Evolutionary conservation across 176 grass and related monocot genomes (phyloP).

Genomic region (Triticum aestivum): DNA sequence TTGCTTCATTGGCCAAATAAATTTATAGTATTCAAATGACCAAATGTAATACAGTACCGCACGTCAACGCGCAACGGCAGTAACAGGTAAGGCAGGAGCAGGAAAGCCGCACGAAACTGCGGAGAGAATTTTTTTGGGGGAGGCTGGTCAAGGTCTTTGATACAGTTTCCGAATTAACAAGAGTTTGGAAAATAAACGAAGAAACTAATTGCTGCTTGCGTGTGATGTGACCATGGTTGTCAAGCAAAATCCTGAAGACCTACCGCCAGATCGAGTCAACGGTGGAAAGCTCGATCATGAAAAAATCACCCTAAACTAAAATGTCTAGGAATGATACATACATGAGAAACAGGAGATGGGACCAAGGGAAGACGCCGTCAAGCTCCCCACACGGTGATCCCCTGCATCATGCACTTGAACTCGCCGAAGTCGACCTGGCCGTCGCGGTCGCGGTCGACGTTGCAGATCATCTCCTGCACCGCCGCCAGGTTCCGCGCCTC

Average conservation of each 20-base stretch:
- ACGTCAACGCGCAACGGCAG: background rate
- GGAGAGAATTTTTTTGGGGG: conserved; percentile 1
- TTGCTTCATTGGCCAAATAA: background rate
- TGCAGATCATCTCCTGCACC: conserved; percentile 92
- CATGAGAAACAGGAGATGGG: conserved; percentile 1
- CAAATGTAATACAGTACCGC: background rate
- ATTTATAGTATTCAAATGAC: background rate
- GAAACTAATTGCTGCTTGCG: background rate
- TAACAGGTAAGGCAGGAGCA: conserved; percentile 8
- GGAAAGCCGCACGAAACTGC: conserved; percentile 21
- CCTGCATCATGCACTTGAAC: conserved; percentile 97
- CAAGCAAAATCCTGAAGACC: conserved; percentile 2
- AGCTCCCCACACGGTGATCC: conserved; percentile 63
- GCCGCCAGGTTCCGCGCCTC: conserved; percentile 66
- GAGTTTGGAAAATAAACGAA: background rate
- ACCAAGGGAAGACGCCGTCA: conserved; percentile 14
- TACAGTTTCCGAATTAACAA: conserved; percentile 21
- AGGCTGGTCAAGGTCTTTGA: conserved; percentile 18
- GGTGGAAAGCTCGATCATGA: conserved; percentile 19
- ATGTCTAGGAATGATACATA: conserved; percentile 37
- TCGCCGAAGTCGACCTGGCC: conserved; percentile 90
- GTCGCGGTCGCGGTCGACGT: conserved; percentile 72
- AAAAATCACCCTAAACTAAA: background rate
- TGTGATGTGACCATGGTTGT: background rate
- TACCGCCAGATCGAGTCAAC: conserved; percentile 24